These are phyloP conservation scores for Thalassiosira gravida DNA, from an alignment of 352 stramenopile genomes.

Conservation along the genomic window DNA sequence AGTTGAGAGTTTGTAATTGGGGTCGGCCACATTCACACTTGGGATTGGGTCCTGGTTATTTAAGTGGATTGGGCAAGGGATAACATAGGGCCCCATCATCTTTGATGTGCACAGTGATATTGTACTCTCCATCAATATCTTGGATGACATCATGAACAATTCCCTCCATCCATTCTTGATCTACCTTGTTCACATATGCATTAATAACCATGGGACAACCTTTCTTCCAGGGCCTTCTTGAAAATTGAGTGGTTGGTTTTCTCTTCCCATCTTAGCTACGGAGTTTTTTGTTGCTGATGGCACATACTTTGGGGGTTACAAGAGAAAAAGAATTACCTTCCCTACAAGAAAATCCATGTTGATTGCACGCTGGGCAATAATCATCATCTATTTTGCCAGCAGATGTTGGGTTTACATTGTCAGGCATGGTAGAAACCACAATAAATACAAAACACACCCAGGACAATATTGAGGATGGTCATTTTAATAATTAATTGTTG, in stretches of 20 bases:
- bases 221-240: background rate
- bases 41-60: conserved; percentile 10
- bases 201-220: too few species aligned
- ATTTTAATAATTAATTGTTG: background rate
- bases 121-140: background rate
- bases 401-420: background rate
- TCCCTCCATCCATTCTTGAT: background rate
- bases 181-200: too few species aligned
- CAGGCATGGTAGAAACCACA: background rate
- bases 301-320: background rate
- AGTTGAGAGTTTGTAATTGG: background rate
- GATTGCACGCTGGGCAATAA: background rate
- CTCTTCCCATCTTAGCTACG: background rate
- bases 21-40: background rate
- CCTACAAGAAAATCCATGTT: background rate
- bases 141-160: background rate
- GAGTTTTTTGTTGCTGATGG: background rate
- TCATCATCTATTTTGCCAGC: background rate
- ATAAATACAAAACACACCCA: background rate
- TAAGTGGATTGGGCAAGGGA: background rate
- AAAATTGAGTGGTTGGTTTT: background rate
- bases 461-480: background rate
- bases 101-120: background rate
- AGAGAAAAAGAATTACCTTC: too few species aligned
- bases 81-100: background rate